Base-by-base conservation (phyloP, 345 rosid species). In the Ceriops tagal region DNA sequence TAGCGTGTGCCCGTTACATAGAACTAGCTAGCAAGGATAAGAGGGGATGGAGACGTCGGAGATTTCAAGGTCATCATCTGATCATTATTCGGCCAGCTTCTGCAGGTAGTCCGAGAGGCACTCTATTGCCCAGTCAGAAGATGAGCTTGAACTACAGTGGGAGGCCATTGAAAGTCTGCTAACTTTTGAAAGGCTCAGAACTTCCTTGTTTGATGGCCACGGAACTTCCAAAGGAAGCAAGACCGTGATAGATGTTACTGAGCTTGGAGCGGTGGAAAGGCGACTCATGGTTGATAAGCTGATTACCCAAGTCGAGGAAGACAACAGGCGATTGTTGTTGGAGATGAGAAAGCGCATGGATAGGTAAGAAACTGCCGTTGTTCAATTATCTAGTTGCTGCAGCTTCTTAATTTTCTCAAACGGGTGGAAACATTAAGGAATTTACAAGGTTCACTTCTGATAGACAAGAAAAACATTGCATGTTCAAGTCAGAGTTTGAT, bases 121-220 rank as follows among this genome's bases (percentile, higher is more conserved):
- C 58, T 55, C 58, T 5, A 22, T 13, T 55, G 58, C 28, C 32
- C 37, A 79, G 20, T 39, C 73, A 24, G 73, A 73, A 4, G 82
- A 76, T 3, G 84, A 78, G 34, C 26, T 71, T 47, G 78, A 74
- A 49, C 39, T 82, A 58, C 84, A 69, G 75, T 78, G 84, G 88
- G 86, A 74, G 0, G 84, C 84, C 0, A 74, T 80, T n/a, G 77
- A 85, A 75, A 76, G 88, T 64, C 61, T 85, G 43, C 88, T 84
- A 1, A 80, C 83, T 0, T 59, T 8, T 21, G 21, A 24, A 22
- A 66, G 81, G 51, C 56, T 75, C 5, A 68, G 68, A 64, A 74
- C 78, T 0, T 72, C 80, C 6, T 55, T 82, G 64, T 71, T 80
- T 10, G 76, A 73, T 32, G 21, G 32, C 22, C 52, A 35, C 4